Base-by-base conservation (phyloP, 2,329 filamentous ascomycete species). In the Alternaria sp. region DNA sequence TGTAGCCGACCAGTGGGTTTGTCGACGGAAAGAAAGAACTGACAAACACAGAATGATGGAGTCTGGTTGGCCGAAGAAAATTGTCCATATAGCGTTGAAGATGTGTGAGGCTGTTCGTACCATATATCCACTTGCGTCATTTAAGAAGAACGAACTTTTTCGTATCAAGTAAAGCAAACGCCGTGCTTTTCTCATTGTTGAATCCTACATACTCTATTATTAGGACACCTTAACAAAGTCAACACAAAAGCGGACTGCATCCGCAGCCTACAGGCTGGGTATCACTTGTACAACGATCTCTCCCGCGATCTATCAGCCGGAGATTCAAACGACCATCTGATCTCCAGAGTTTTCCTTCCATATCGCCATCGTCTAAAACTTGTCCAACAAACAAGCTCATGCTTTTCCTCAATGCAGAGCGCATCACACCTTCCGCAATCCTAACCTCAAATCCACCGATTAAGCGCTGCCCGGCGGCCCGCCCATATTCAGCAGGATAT, bases 401-500 rank as follows among this genome's bases (percentile, higher is more conserved):
- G 22, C 3, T 14, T 42, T 24, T 24, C 20, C 46, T n/a, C 30
- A 3, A n/a, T 36, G 0, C 14, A 36, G 11, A 36, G 30, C 14
- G 3, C 30, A 38, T 24, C 46, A 36, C 11, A 22, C 20, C 14
- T 34, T 14, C 28, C 46, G n/a, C 5, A 12, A 20, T 11, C 51
- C 26, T 1, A 12, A 1, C 30, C 18, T 16, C 14, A 34, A n/a
- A 14, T 9, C 20, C 9, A 16, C n/a, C 11, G 12, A 5, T 46
- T 56, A 59, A 4, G 57, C 57, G 46, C 57, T 59, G 9, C 71
- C 71, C 1, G 73, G 73, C 20, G 71, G 70, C 3, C 74, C 75
- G 0, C 75, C 75, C 72, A 77, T 77, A 51, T 77, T 78, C 38
- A 83, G 68, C 61, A 84, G 64, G 16, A 84, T 75, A 69, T 84